Conservation (phyloP, 352 stramenopile species). For the Blastocystis sp. region DNA sequence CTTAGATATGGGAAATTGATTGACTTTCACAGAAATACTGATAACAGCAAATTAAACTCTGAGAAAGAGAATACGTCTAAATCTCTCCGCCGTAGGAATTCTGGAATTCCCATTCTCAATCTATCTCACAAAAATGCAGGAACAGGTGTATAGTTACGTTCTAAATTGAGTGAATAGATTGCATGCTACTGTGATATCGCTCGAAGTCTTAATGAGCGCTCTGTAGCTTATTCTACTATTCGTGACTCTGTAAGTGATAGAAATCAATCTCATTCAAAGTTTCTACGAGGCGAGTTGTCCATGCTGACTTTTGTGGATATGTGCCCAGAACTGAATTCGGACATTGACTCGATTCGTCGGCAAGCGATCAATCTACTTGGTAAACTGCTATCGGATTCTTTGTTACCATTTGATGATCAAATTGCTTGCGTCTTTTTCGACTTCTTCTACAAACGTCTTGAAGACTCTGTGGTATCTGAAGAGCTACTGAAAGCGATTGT, state of each 20-base stretch:
- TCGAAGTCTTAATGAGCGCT: background rate
- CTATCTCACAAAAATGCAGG: background rate
- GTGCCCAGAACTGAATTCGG: slow-evolving; percentile 11
- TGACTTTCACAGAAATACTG: no score
- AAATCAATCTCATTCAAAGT: background rate
- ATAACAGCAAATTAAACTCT: no score
- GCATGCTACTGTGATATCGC: slow-evolving; percentile 1
- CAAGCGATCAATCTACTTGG: background rate
- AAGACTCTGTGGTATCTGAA: background rate
- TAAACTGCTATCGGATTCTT: background rate
- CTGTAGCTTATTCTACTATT: background rate
- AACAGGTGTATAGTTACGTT: background rate
- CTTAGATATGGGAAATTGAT: no score
- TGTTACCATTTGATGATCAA: background rate
- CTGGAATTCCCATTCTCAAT: background rate
- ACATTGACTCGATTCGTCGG: background rate
- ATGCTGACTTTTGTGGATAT: slow-evolving; percentile 38
- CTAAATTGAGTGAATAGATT: background rate
- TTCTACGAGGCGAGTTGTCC: background rate
- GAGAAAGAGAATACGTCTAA: no score
- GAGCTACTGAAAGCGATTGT: background rate
- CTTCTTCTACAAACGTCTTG: slow-evolving; percentile 32
- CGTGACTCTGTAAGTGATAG: background rate
- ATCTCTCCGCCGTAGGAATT: background rate
- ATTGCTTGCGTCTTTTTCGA: slow-evolving; percentile 33